phyloP scores from a whole-genome alignment of 192 early-diverging fungal species.

The Coemansia sp. region DNA sequence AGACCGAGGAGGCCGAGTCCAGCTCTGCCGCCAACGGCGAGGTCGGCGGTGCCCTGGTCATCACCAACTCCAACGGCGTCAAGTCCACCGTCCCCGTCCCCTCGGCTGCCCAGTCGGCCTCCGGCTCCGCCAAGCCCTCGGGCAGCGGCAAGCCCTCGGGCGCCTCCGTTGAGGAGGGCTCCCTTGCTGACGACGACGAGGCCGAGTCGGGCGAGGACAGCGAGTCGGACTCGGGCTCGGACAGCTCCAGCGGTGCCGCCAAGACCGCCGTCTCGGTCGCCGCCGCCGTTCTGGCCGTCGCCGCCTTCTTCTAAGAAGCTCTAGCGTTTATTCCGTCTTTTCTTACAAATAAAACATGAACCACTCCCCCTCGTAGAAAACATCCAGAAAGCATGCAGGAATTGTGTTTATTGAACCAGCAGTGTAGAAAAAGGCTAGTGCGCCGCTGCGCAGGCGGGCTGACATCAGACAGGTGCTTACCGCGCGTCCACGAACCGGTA shows the following conservation, averaged over 20 bases:
- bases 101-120: not conserved
- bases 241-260: conserved; percentile 11
- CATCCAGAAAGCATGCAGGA: too few species aligned
- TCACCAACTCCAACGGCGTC: conserved; percentile 3
- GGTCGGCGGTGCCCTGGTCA: not conserved
- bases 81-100: not conserved
- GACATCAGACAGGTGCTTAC: too few species aligned
- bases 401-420: too few species aligned
- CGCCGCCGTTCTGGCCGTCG: conserved; percentile 29
- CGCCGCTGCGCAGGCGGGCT: too few species aligned
- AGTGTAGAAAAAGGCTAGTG: too few species aligned
- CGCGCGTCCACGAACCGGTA: too few species aligned
- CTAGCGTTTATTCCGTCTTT: not conserved
- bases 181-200: conserved; percentile 2
- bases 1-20: not conserved
- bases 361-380: too few species aligned
- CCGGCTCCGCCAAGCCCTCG: conserved; percentile 6
- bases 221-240: not conserved
- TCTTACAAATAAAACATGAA: too few species aligned
- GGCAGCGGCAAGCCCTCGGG: not conserved
- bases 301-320: conserved; percentile 37
- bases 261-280: conserved; percentile 21
- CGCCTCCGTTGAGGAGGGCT: conserved; percentile 1
- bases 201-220: not conserved
- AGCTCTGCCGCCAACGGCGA: not conserved